A percentile compares a stretch with the other conserved stretches of the same genome.
Conservation (phyloP, 257 asterid genomes). For the Orobanche coerulescens region DNA sequence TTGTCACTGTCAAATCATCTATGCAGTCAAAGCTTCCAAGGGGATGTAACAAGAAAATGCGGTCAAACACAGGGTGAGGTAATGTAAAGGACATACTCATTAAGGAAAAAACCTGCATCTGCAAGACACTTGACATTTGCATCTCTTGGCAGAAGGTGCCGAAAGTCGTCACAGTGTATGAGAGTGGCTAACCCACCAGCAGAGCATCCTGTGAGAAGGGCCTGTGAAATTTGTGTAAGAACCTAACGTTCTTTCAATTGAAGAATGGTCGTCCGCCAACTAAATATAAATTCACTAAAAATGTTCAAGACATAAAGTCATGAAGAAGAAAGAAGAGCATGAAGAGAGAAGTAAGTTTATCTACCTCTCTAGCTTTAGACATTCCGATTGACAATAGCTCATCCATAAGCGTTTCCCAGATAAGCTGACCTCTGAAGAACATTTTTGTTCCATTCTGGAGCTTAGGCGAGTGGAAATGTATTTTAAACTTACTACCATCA, state of each 20-base stretch:
- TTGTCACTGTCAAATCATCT: no score
- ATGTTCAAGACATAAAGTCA: neutral
- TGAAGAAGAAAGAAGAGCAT: slow-evolving; percentile 16
- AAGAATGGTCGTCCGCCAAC: slow-evolving; percentile 10
- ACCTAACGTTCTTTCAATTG: neutral
- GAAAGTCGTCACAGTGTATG: slow-evolving; percentile 75
- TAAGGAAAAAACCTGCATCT: slow-evolving; percentile 85
- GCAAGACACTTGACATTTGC: slow-evolving; percentile 80
- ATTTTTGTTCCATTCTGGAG: slow-evolving; percentile 59
- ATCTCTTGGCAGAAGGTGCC: slow-evolving; percentile 52
- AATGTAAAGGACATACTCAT: slow-evolving; percentile 55
- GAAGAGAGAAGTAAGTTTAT: neutral
- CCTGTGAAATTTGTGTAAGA: slow-evolving; percentile 43
- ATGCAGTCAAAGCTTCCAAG: no score
- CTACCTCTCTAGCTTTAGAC: slow-evolving; percentile 68
- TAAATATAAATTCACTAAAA: neutral
- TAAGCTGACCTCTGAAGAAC: slow-evolving; percentile 87
- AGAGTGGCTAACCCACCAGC: slow-evolving; percentile 97
- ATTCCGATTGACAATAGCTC: slow-evolving; percentile 71
- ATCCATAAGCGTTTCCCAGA: slow-evolving; percentile 73
- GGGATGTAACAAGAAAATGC: slow-evolving; percentile 4
- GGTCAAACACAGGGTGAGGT: slow-evolving; percentile 3
- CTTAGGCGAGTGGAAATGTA: slow-evolving; percentile 21
- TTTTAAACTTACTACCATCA: slow-evolving; percentile 21
- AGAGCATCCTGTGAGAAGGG: slow-evolving; percentile 92